These are phyloP conservation scores for Malus hybrid DNA, from an alignment of 331 rosid species.

Conservation along the genomic window DNA sequence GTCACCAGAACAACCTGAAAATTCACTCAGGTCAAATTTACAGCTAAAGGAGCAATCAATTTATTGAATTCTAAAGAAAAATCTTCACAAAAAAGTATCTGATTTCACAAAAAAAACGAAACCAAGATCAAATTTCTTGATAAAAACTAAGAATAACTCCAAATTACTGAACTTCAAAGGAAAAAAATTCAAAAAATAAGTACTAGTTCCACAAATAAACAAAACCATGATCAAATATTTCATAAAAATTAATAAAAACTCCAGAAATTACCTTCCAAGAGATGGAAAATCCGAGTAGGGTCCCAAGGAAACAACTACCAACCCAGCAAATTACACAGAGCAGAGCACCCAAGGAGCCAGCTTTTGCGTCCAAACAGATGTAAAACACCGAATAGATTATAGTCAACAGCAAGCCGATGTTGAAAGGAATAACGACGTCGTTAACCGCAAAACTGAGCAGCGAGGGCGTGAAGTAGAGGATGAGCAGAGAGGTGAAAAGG, in stretches of 20 bases:
- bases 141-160: not conserved
- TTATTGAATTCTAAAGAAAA: not conserved
- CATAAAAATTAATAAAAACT: not conserved
- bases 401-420: conserved; percentile 48
- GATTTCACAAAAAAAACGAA: not conserved
- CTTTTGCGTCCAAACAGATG: conserved; percentile 51
- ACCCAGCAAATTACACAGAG: conserved; percentile 62
- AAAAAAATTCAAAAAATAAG: too few species aligned
- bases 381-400: conserved; percentile 48
- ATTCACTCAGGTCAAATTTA: not conserved
- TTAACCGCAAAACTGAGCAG: conserved; percentile 34
- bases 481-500: conserved; percentile 52
- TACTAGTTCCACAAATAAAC: not conserved
- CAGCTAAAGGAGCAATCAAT: not conserved
- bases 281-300: conserved; percentile 42
- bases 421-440: conserved; percentile 41
- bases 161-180: not conserved
- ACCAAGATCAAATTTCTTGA: not conserved
- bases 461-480: conserved; percentile 59
- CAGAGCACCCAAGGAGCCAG: conserved; percentile 76
- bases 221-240: not conserved
- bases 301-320: conserved; percentile 43
- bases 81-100: not conserved
- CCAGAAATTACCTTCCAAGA: conserved; percentile 76
- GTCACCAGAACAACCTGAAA: conserved; percentile 59